phyloP scores from a whole-genome alignment of 352 stramenopile species.

The Phytophthora crassamura region DNA sequence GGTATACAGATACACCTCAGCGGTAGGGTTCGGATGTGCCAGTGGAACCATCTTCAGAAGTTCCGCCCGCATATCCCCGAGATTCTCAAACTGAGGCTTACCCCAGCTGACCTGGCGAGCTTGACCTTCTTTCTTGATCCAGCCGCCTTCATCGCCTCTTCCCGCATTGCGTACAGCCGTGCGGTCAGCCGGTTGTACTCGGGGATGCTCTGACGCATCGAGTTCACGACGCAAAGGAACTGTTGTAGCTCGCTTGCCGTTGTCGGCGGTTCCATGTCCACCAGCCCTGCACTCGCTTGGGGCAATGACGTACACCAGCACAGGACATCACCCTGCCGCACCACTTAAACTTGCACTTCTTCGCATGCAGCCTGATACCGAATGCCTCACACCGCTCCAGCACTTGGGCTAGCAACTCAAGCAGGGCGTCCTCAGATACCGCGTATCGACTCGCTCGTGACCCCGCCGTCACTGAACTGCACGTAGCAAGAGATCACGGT shows the following conservation, averaged over 20 bases:
- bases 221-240: neutral
- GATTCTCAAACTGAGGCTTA: slow-evolving; percentile 14
- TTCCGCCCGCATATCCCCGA: neutral
- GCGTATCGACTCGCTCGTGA: slow-evolving; percentile 16
- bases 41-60: slow-evolving; percentile 27
- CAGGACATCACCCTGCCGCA: slow-evolving; percentile 22
- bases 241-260: slow-evolving; percentile 6
- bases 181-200: slow-evolving; percentile 22
- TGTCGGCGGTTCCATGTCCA: neutral
- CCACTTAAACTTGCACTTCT: slow-evolving; percentile 25
- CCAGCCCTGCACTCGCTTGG: slow-evolving; percentile 21
- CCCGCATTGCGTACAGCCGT: slow-evolving; percentile 19
- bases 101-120: no score
- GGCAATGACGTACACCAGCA: slow-evolving; percentile 11
- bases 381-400: slow-evolving; percentile 7
- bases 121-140: slow-evolving; percentile 28
- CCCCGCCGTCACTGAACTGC: slow-evolving; percentile 11
- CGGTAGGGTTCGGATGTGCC: slow-evolving; percentile 14
- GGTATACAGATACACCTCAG: slow-evolving; percentile 34
- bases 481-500: slow-evolving; percentile 6
- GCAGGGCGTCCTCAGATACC: neutral
- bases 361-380: slow-evolving; percentile 23
- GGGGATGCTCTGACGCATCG: slow-evolving; percentile 25
- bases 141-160: slow-evolving; percentile 11
- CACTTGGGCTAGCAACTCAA: slow-evolving; percentile 8